Percentiles rank a stretch among this genome's conserved stretches.
Conservation (phyloP, 345 rosid genomes). For the Kernera saxatilis region DNA sequence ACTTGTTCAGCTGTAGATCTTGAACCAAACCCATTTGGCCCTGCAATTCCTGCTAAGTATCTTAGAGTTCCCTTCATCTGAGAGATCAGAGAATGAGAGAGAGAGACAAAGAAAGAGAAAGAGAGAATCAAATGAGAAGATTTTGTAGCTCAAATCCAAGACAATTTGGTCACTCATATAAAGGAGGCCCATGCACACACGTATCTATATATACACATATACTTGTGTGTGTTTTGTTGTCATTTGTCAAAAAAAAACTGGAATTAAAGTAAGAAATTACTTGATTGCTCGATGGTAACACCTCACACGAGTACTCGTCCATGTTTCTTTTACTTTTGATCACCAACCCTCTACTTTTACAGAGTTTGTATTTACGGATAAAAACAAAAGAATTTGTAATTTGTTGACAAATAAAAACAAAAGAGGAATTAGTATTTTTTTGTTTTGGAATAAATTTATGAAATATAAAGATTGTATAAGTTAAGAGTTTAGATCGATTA, state of each 20-base stretch:
- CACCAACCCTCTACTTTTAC: slow-evolving; percentile 12
- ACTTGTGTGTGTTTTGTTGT: slow-evolving; percentile 5
- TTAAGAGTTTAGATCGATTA: neutral
- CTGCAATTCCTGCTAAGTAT: slow-evolving; percentile 87
- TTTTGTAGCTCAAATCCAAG: neutral
- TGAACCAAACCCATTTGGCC: slow-evolving; percentile 97
- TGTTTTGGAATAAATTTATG: no score
- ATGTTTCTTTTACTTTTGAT: slow-evolving; percentile 24
- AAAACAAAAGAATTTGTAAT: neutral
- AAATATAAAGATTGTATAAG: neutral
- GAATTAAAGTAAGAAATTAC: slow-evolving; percentile 9
- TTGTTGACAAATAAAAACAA: slow-evolving; percentile 15
- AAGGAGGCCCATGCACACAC: slow-evolving; percentile 28
- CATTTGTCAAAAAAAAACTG: neutral
- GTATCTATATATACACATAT: slow-evolving; percentile 16
- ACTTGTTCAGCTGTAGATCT: slow-evolving; percentile 87
- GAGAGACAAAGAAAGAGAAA: slow-evolving; percentile 21
- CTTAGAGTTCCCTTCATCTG: slow-evolving; percentile 68
- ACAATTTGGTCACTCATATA: slow-evolving; percentile 13
- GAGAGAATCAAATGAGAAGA: neutral
- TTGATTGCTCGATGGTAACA: slow-evolving; percentile 33
- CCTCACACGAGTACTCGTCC: slow-evolving; percentile 26
- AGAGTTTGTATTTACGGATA: slow-evolving; percentile 17
- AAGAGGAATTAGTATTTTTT: neutral
- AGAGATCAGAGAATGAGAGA: neutral